Evolutionary conservation across 192 early-diverging fungal species (phyloP), one percentile per base, ranked within the genome.

Genomic region (Backusella mclennaniae): DNA sequence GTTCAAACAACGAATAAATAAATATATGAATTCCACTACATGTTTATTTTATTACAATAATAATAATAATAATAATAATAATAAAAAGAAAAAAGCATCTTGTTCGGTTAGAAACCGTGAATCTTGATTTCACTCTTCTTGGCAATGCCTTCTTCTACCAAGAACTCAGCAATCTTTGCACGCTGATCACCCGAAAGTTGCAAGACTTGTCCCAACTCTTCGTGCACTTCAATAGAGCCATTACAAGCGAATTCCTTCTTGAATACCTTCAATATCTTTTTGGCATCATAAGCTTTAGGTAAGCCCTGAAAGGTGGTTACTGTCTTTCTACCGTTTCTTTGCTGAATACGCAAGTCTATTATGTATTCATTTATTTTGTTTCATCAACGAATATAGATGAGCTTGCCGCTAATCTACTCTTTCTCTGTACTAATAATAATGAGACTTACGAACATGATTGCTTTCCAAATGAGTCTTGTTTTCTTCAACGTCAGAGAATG

Each of bases 161-260:
- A 86, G 84, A 98, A 97, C 75, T 89, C 83, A 75, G 82, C 84
- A 71, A 96, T 88, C 81, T 94, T 94, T 63, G 83, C 66, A 75
- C 97, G 92, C 84, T 99, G 96, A 88, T 99, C 97, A 69, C 97
- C 97, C 67, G 92, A 90, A 35, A 99, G 87, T 87, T 99, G 96
- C 80, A 99, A 93, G 74, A 96, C 92, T 74, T 94, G 86, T 35
- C 96, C 97, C 73, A 91, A 82, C 77, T 96, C 94, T 77, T 96
- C 91, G 89, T 99, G 95, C 74, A 95, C 85, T 41, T 96, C 89
- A 73, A 99, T 85, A n/a, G 88, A 95, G 52, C 97, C 97, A 85
- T 95, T 96, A 89, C 97, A 99, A 41, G 95, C 96, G 80, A 97
- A 97, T 38, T 92, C 88, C 88, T 96, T 96, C 88, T 96, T 99